These are phyloP conservation scores for Pseudogymnoascus sp. DNA, from an alignment of 2,329 filamentous ascomycete genomes.

Conservation along the genomic window DNA sequence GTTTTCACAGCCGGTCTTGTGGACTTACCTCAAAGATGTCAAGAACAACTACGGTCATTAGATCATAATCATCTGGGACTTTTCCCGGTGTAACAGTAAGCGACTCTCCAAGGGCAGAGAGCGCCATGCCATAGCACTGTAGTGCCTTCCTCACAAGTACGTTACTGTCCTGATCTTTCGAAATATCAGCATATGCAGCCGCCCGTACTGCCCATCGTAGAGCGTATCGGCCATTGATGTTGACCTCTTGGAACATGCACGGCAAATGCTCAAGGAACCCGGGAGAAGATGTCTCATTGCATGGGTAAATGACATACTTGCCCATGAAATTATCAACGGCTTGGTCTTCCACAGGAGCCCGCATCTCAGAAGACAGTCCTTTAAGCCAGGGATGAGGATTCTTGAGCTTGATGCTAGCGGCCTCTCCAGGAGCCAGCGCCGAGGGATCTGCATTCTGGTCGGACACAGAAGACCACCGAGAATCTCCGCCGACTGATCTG, in stretches of 20 bases:
- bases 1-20: background rate
- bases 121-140: slow-evolving; percentile 30
- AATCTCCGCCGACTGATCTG: slow-evolving; percentile 4
- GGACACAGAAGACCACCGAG: background rate
- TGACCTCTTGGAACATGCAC: slow-evolving; percentile 31
- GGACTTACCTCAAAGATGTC: slow-evolving; percentile 32
- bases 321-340: slow-evolving; percentile 29
- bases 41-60: slow-evolving; percentile 34
- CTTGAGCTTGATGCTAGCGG: slow-evolving; percentile 9
- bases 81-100: slow-evolving; percentile 25
- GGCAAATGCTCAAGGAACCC: slow-evolving; percentile 34
- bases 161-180: slow-evolving; percentile 19
- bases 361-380: slow-evolving; percentile 7
- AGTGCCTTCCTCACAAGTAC: slow-evolving; percentile 24
- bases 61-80: slow-evolving; percentile 31
- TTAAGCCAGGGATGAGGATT: slow-evolving; percentile 23
- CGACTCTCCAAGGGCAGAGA: slow-evolving; percentile 28
- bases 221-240: slow-evolving; percentile 30
- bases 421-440: background rate
- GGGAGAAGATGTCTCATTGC: slow-evolving; percentile 28
- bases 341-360: slow-evolving; percentile 22
- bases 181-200: slow-evolving; percentile 29
- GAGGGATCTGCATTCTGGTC: background rate
- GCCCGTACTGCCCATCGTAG: slow-evolving; percentile 33
- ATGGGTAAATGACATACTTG: slow-evolving; percentile 33